Conservation (phyloP, 2,329 filamentous ascomycete genomes). For the Claviceps purpurea region DNA sequence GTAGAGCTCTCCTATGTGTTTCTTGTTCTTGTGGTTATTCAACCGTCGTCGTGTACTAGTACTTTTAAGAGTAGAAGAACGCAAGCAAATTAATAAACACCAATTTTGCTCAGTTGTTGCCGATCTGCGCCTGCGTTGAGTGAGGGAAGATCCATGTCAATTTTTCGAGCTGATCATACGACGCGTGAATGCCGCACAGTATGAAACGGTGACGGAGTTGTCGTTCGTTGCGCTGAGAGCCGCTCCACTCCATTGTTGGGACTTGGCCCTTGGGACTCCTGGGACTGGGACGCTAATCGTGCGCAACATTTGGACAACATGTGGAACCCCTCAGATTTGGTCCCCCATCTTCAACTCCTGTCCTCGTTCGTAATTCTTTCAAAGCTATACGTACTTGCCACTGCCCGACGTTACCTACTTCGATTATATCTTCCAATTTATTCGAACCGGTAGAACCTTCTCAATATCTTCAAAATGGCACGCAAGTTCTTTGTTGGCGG, state of each 20-base stretch:
- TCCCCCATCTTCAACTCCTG: background rate
- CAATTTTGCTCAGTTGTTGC: no score
- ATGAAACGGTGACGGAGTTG: background rate
- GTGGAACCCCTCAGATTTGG: background rate
- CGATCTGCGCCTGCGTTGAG: background rate
- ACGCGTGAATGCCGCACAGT: background rate
- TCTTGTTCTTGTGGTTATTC: background rate
- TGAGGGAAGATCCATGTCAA: background rate
- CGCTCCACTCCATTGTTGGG: background rate
- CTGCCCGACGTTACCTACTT: background rate
- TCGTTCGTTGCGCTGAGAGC: background rate
- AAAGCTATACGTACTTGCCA: background rate
- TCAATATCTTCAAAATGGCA: slow-evolving; percentile 45
- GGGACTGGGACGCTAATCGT: background rate
- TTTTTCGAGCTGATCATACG: no score
- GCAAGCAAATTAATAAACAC: no score
- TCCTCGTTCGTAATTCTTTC: background rate
- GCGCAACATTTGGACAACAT: background rate
- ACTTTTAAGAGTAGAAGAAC: no score
- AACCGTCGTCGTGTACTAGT: no score
- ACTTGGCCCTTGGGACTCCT: background rate
- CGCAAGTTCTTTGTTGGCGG: slow-evolving; percentile 96
- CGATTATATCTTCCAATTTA: background rate
- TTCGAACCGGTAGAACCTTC: background rate
- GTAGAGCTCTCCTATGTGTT: background rate